phyloP scores from a whole-genome alignment of 139 green algal species.

The Chara braunii region DNA sequence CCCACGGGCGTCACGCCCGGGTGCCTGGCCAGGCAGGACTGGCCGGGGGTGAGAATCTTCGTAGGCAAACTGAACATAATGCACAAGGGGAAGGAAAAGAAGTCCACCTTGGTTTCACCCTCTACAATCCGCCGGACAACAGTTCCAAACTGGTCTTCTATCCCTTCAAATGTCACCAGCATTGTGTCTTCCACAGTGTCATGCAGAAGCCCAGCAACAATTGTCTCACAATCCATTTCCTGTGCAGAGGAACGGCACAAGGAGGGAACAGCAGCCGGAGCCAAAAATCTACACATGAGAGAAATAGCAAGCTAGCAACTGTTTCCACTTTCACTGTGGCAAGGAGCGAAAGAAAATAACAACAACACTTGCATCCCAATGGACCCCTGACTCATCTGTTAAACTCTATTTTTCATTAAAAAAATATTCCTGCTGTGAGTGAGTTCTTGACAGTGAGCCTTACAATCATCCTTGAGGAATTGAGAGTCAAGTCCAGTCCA shows the following conservation, averaged over 20 bases:
- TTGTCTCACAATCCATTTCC: slow-evolving; percentile 61
- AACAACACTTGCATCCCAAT: too few species aligned
- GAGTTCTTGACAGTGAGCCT: too few species aligned
- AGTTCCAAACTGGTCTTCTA: slow-evolving; percentile 62
- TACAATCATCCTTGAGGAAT: too few species aligned
- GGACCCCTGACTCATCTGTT: too few species aligned
- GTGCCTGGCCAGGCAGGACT: too few species aligned
- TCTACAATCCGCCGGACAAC: slow-evolving; percentile 75
- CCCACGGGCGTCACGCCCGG: too few species aligned
- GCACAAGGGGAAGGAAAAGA: slow-evolving; percentile 8
- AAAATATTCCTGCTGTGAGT: too few species aligned
- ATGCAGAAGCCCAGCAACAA: slow-evolving; percentile 73
- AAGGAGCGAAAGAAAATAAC: too few species aligned
- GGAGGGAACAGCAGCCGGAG: not conserved
- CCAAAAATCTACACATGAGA: not conserved
- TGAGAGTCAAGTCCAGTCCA: too few species aligned
- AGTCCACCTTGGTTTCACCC: slow-evolving; percentile 76
- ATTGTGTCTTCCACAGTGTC: slow-evolving; percentile 87
- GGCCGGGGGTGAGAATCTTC: too few species aligned
- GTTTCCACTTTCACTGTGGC: not conserved
- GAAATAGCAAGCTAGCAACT: not conserved
- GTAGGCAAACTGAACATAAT: too few species aligned
- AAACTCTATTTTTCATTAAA: too few species aligned
- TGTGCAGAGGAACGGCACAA: slow-evolving; percentile 12
- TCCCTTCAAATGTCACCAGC: slow-evolving; percentile 64